Evolutionary conservation across 805 yeast species (phyloP).

Genomic region (Geotrichum ghanense): DNA sequence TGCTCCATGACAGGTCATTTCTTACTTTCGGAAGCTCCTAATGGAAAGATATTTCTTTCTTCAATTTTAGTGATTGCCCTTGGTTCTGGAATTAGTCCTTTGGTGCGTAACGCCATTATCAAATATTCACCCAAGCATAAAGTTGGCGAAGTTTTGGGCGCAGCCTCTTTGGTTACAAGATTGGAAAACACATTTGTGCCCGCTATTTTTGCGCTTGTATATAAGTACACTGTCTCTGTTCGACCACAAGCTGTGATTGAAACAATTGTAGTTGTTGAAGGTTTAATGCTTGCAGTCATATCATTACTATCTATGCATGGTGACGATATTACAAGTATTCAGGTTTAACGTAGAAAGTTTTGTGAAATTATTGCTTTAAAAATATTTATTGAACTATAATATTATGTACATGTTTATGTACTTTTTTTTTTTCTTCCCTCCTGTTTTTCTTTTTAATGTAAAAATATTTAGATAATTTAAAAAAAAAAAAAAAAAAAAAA

Average conservation of each 20-base stretch:
- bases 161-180: slow-evolving; percentile 13
- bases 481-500: too few relatives aligned
- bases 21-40: slow-evolving; percentile 14
- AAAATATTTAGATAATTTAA: too few relatives aligned
- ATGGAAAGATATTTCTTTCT: slow-evolving; percentile 8
- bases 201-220: slow-evolving; percentile 10
- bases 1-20: slow-evolving; percentile 10
- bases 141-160: slow-evolving; percentile 20
- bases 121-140: slow-evolving; percentile 15
- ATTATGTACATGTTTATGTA: too few relatives aligned
- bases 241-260: slow-evolving; percentile 14
- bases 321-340: too few relatives aligned
- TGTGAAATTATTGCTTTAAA: too few relatives aligned
- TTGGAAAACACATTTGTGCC: slow-evolving; percentile 14
- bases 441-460: too few relatives aligned
- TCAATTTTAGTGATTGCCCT: slow-evolving; percentile 13
- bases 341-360: too few relatives aligned
- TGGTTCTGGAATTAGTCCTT: slow-evolving; percentile 15
- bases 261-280: slow-evolving; percentile 7
- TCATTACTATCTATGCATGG: background rate
- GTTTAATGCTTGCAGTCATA: background rate
- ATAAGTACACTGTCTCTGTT: slow-evolving; percentile 11
- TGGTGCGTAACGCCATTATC: slow-evolving; percentile 15
- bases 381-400: too few relatives aligned
- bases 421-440: too few relatives aligned